phyloP scores from a whole-genome alignment of 1,284 basidiomycete genomes.

The Rhizoctonia solani region DNA sequence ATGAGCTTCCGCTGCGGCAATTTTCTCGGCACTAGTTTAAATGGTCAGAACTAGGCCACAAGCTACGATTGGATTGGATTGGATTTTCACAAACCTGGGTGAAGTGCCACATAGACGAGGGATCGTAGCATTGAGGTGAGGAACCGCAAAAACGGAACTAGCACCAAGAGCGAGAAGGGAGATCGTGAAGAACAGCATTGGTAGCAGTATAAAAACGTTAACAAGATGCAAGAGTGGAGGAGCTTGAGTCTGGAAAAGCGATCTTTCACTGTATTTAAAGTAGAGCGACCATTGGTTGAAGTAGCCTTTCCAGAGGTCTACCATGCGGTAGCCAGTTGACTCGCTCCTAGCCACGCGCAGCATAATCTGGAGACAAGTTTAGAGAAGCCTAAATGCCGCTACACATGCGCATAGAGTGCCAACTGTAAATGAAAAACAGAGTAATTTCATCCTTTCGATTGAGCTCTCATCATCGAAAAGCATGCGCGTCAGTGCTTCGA shows the following conservation, averaged over 20 bases:
- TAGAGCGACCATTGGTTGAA: no score
- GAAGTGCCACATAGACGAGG: conserved; percentile 32
- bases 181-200: conserved; percentile 30
- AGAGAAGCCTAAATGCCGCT: not conserved
- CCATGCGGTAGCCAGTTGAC: not conserved
- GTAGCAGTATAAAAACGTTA: not conserved
- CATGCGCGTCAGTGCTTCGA: no score
- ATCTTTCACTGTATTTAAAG: conserved; percentile 8
- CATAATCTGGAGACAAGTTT: no score
- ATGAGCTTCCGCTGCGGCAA: not conserved
- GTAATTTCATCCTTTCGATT: no score
- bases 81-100: conserved; percentile 14
- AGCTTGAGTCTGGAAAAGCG: not conserved
- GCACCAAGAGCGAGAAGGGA: conserved; percentile 28
- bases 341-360: not conserved
- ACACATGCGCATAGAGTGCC: not conserved
- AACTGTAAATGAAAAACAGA: not conserved
- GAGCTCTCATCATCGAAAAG: no score
- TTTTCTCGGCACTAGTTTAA: not conserved
- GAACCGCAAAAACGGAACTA: conserved; percentile 31
- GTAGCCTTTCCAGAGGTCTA: not conserved
- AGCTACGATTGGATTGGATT: not conserved
- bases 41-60: not conserved
- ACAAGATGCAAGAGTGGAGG: not conserved
- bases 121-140: conserved; percentile 8